These are phyloP conservation scores for Stagonosporopsis rhizophila DNA, from an alignment of 2,329 filamentous ascomycete genomes.

Conservation along the genomic window DNA sequence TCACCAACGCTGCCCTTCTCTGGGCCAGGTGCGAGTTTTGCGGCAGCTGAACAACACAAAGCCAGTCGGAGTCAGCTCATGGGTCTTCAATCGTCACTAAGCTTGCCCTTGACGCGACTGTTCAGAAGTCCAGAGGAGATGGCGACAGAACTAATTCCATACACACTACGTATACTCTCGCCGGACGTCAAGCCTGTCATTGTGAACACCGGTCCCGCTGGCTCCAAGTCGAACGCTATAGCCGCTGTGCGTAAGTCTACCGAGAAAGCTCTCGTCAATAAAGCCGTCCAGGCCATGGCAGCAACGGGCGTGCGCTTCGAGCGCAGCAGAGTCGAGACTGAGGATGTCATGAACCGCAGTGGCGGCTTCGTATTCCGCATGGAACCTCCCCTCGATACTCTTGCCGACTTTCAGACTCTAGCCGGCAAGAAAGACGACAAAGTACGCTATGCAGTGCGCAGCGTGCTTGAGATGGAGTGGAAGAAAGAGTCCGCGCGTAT, in stretches of 20 bases:
- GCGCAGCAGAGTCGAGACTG: constrained; percentile 77
- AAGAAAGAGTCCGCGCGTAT: constrained; percentile 73
- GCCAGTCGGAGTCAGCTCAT: constrained; percentile 77
- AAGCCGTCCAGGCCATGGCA: constrained; percentile 82
- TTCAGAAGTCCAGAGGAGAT: constrained; percentile 83
- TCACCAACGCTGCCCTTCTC: constrained; percentile 72
- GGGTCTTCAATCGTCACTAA: constrained; percentile 74
- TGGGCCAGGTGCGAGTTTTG: constrained; percentile 81
- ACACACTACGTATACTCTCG: constrained; percentile 80
- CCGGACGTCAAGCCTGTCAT: constrained; percentile 92
- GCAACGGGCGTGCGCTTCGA: constrained; percentile 83
- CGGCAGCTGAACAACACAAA: constrained; percentile 80
- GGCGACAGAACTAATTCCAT: constrained; percentile 83
- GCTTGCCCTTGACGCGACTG: constrained; percentile 73
- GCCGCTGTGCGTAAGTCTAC: constrained; percentile 88
- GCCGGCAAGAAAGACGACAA: constrained; percentile 67
- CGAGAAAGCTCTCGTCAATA: constrained; percentile 80
- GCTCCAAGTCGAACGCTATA: constrained; percentile 58
- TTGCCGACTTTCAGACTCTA: constrained; percentile 77
- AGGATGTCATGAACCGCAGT: constrained; percentile 55
- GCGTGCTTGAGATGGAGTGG: constrained; percentile 91
- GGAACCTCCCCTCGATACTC: constrained; percentile 87
- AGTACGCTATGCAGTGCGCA: constrained; percentile 89
- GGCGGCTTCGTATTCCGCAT: constrained; percentile 87
- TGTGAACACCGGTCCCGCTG: constrained; percentile 65